Conservation (phyloP, 2,329 filamentous ascomycete genomes). For the Rutstroemia sydowiana region DNA sequence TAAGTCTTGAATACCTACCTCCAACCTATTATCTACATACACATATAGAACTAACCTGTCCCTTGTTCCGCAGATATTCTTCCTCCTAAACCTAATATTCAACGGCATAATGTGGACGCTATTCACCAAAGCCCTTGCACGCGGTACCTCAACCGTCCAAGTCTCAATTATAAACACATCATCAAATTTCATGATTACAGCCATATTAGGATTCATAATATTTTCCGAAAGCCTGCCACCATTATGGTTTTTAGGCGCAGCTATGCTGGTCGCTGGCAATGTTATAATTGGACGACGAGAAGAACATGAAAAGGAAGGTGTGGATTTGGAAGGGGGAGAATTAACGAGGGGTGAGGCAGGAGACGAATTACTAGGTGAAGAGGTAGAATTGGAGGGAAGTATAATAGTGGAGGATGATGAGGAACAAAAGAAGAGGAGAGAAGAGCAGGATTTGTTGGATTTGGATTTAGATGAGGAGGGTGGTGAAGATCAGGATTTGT, state of each 20-base stretch:
- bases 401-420: slow-evolving; percentile 9
- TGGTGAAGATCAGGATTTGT: slow-evolving; percentile 5
- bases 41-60: not conserved
- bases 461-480: slow-evolving; percentile 17
- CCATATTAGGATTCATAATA: slow-evolving; percentile 60
- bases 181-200: slow-evolving; percentile 73
- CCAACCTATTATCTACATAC: not conserved
- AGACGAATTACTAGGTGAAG: slow-evolving; percentile 10
- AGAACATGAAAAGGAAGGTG: slow-evolving; percentile 33
- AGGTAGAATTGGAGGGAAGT: slow-evolving; percentile 15
- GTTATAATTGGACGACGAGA: slow-evolving; percentile 70
- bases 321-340: slow-evolving; percentile 13
- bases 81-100: slow-evolving; percentile 21
- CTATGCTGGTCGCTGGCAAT: slow-evolving; percentile 65
- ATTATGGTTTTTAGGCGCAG: slow-evolving; percentile 70
- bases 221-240: slow-evolving; percentile 66
- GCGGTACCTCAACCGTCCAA: slow-evolving; percentile 67
- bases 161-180: slow-evolving; percentile 79
- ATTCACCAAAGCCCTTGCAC: slow-evolving; percentile 71
- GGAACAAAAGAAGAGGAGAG: slow-evolving; percentile 7
- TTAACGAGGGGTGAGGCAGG: slow-evolving; percentile 12
- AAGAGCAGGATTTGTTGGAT: slow-evolving; percentile 23
- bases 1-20: slow-evolving; percentile 30
- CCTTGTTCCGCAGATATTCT: not conserved
- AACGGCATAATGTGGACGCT: slow-evolving; percentile 65